Percentiles rank a stretch among this genome's conserved stretches.
Evolutionary conservation across 495 filamentous ascomycete species (phyloP).

Genomic region (Poronia punctata): DNA sequence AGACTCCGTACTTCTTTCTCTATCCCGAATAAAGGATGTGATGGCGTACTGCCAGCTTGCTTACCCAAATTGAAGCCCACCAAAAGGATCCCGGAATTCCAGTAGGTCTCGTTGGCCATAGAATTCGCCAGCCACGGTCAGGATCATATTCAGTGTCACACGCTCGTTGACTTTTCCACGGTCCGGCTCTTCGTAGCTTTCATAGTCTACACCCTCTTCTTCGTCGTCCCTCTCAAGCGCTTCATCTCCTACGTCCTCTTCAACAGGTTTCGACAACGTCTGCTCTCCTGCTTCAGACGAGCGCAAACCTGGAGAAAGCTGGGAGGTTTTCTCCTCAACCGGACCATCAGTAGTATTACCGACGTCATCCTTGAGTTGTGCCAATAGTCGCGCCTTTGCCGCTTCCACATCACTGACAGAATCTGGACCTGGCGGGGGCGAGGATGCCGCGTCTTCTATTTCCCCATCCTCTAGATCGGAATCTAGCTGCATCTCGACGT

Average conservation of each 20-base stretch:
- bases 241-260: constrained; percentile 1
- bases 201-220: constrained; percentile 9
- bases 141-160: constrained; percentile 78
- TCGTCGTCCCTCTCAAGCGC: constrained; percentile 19
- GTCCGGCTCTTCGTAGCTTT: constrained; percentile 8
- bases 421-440: constrained; percentile 20
- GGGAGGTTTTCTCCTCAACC: constrained; percentile 6
- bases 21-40: not conserved
- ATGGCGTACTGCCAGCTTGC: constrained; percentile 9
- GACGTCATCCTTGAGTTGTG: constrained; percentile 31
- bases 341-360: constrained; percentile 3
- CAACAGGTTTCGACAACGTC: not conserved
- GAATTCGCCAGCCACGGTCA: constrained; percentile 81
- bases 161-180: constrained; percentile 38
- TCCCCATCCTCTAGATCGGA: constrained; percentile 30
- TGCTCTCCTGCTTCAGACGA: not conserved
- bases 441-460: constrained; percentile 26
- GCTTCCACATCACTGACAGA: constrained; percentile 43
- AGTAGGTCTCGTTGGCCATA: constrained; percentile 88
- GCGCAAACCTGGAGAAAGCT: constrained; percentile 18
- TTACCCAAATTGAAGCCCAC: constrained; percentile 23
- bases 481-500: constrained; percentile 34
- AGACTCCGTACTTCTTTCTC: too few species aligned
- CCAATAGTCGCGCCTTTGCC: constrained; percentile 53
- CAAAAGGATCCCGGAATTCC: constrained; percentile 55